phyloP scores from a whole-genome alignment of 2,329 filamentous ascomycete genomes.

The Diaporthe citri region DNA sequence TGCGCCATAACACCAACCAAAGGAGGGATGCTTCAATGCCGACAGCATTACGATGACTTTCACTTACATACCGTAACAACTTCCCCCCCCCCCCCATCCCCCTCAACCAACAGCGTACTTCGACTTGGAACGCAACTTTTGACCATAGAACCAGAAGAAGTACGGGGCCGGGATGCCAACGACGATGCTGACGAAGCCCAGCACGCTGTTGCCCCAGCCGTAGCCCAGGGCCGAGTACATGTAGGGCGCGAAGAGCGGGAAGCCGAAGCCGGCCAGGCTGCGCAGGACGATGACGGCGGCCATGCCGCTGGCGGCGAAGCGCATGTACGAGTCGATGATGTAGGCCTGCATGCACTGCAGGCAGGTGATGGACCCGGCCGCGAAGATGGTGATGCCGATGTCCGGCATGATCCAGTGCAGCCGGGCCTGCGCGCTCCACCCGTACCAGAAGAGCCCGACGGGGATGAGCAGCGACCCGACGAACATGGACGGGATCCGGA shows the following conservation, averaged over 20 bases:
- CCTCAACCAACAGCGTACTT: constrained; percentile 48
- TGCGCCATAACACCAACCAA: background rate
- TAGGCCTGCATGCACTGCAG: constrained; percentile 61
- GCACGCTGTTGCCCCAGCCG: constrained; percentile 62
- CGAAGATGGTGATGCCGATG: constrained; percentile 55
- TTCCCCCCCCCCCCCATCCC: too few relatives aligned
- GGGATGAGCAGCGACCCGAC: constrained; percentile 60
- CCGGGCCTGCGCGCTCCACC: constrained; percentile 57
- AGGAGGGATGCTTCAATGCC: too few relatives aligned
- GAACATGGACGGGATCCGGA: constrained; percentile 65
- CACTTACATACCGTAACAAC: background rate
- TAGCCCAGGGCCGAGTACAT: constrained; percentile 55
- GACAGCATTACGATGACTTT: background rate
- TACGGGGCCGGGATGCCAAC: constrained; percentile 64
- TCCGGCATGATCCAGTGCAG: constrained; percentile 61
- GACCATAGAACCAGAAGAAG: constrained; percentile 55
- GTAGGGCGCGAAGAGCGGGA: constrained; percentile 63
- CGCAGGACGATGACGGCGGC: constrained; percentile 58
- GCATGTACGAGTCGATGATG: constrained; percentile 59
- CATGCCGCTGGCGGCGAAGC: constrained; percentile 60
- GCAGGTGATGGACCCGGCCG: constrained; percentile 53
- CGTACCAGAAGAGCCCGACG: constrained; percentile 58
- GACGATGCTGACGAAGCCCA: constrained; percentile 63
- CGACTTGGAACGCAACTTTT: constrained; percentile 51
- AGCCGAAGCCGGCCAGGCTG: constrained; percentile 61